Evolutionary conservation across 495 filamentous ascomycete species (phyloP), one percentile per base, ranked within the genome.

Genomic region (Xylaria curta): DNA sequence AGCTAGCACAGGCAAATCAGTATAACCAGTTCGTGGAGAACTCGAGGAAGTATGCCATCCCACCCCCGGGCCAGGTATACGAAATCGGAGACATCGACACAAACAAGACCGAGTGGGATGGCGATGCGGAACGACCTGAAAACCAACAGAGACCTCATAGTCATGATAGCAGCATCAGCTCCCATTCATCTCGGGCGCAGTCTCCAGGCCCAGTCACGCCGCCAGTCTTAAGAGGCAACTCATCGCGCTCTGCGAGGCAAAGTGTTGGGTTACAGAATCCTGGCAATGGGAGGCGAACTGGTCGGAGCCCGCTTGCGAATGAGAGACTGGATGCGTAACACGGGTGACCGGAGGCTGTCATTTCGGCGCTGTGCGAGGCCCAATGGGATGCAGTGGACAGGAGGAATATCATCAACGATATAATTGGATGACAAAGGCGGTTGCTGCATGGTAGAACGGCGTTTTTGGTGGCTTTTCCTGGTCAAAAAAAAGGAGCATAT

Each of bases 1-100:
- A 88, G 69, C 85, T 91, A 76, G 91, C 91, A 10, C 90, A 90
- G 76, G 87, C 91, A 46, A 87, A 82, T 71, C 90, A 89, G 60
- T 73, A 81, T 24, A 77, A 74, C 66, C 77, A 78, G 60, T 79
- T 80, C 73, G 73, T 79, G 49, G 85, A 82, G 68, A 85, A 84
- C 21, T 86, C 85, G 12, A 85, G 87, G 36, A 84, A 83, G 42
- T 87, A 87, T 54, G 83, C 87, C 70, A 83, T 79, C 58, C 82
- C 86, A 19, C 82, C 84, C 6, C 80, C 79, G 5, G 87, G 84
- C 1, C 83, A 86, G 33, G 84, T 87, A 1, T 87, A 86, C 60
- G 88, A 89, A 66, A 79, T 86, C 38, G 80, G 82, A 0, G 89
- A 90, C 24, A 75, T 82, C 0, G 86, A 88, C 44, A 75, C 85